Evolutionary conservation across 768 basidiomycete genomes (phyloP).

Genomic region (Boletus subcaerulescens): DNA sequence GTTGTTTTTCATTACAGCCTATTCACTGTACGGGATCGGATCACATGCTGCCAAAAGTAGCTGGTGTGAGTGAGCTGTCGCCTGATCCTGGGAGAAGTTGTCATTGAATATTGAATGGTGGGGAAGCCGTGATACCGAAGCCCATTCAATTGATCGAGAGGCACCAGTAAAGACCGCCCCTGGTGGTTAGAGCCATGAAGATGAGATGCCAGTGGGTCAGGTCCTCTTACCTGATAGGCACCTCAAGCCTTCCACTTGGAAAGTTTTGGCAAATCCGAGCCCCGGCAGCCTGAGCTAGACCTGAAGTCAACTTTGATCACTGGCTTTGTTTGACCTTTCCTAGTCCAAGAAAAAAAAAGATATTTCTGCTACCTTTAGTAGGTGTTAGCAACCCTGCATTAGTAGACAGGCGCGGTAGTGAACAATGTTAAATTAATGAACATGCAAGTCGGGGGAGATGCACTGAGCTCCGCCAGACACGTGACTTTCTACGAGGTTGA

Average conservation of each 20-base stretch:
- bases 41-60: neutral
- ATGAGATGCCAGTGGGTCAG: neutral
- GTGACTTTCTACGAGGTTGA: constrained; percentile 6
- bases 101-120: neutral
- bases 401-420: too few relatives aligned
- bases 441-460: too few relatives aligned
- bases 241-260: too few relatives aligned
- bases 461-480: neutral
- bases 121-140: neutral
- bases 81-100: constrained; percentile 1
- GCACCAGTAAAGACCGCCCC: neutral
- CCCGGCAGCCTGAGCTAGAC: too few relatives aligned
- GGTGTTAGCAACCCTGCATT: too few relatives aligned
- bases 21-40: neutral
- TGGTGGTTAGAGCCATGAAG: neutral
- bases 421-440: too few relatives aligned
- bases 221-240: too few relatives aligned
- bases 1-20: neutral
- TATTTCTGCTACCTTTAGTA: too few relatives aligned
- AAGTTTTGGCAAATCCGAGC: too few relatives aligned
- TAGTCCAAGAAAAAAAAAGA: too few relatives aligned
- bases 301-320: too few relatives aligned
- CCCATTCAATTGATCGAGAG: neutral
- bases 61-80: neutral
- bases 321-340: too few relatives aligned